These are phyloP conservation scores for Herpotrichia juniperi DNA, from an alignment of 2,329 filamentous ascomycete species.

Conservation along the genomic window DNA sequence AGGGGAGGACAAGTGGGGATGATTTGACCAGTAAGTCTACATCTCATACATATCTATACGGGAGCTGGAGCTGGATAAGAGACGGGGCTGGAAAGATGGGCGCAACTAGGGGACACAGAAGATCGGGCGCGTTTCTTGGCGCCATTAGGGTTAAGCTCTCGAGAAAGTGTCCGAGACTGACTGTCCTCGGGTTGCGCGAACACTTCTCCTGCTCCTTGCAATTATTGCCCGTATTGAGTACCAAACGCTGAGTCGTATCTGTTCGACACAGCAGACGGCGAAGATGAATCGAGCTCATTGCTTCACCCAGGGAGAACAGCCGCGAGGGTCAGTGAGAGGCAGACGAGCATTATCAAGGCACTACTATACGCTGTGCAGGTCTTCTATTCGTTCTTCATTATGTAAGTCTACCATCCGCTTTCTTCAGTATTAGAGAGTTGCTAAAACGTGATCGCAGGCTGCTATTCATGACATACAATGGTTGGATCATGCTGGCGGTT, in stretches of 20 bases:
- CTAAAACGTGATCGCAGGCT: slow-evolving; percentile 66
- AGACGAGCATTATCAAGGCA: slow-evolving; percentile 79
- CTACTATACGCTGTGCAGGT: slow-evolving; percentile 89
- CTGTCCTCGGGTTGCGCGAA: no score
- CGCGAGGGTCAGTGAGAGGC: slow-evolving; percentile 66
- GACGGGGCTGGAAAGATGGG: background rate
- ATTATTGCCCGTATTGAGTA: slow-evolving; percentile 17
- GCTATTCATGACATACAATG: slow-evolving; percentile 99
- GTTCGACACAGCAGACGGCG: slow-evolving; percentile 22
- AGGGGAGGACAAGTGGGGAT: slow-evolving; percentile 33
- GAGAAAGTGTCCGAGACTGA: background rate
- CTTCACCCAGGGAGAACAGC: slow-evolving; percentile 72
- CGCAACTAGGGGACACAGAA: no score
- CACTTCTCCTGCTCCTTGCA: background rate
- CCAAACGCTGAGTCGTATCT: slow-evolving; percentile 33
- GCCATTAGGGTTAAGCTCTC: no score
- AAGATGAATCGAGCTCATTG: slow-evolving; percentile 68
- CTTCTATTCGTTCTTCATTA: slow-evolving; percentile 99
- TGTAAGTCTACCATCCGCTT: slow-evolving; percentile 69
- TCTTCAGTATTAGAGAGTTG: slow-evolving; percentile 5
- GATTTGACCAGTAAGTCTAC: slow-evolving; percentile 40
- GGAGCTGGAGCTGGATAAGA: no score
- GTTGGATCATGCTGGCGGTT: slow-evolving; percentile 94
- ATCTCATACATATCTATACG: no score
- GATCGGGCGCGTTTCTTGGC: no score